Evolutionary conservation across 257 asterid genomes (phyloP), one percentile per base, ranked within the genome.

Genomic region (Gentiana straminea): DNA sequence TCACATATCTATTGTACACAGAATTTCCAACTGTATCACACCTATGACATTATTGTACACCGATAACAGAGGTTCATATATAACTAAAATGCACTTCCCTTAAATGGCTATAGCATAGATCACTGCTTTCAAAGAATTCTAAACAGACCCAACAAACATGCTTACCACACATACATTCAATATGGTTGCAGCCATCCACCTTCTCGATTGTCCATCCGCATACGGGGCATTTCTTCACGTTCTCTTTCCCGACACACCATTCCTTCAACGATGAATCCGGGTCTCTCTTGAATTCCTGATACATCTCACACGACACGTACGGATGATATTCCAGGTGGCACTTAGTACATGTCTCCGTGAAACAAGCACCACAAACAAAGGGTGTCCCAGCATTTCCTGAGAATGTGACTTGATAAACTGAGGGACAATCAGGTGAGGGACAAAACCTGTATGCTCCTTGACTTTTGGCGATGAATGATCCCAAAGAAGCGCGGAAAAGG

Each of bases 381-480:
- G 70, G 79, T 0, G 64, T 54, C 10, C 71, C 68, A 3, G 63
- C 33, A 33, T 35, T 61, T 4, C 61, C 73, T 7, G 78, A 55
- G 52, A 62, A 81, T 0, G 77, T 70, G 48, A 75, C 89, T 1
- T 73, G 61, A 64, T 92, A 92, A 36, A 92, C 81, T 1, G 93
- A 81, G 47, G 98, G 95, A 57, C 98, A 92, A 55, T 88, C 98
- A 0, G 95, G 97, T 2, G 98, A 87, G 5, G 98, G 98, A 63
- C 97, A 87, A 66, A 85, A 92, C 68, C 87, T 67, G 79, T 75
- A 87, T n/a, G 55, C 15, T 7, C 94, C 92, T 32, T 79, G 75
- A 62, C 89, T 83, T n/a, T 66, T 84, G 4, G 90, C 82, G 68
- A 92, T 90, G 38, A 69, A 83, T 13, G 94, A 78, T 13, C 76